Conservation (phyloP, 768 basidiomycete species). For the Lactarius akahatsu region DNA sequence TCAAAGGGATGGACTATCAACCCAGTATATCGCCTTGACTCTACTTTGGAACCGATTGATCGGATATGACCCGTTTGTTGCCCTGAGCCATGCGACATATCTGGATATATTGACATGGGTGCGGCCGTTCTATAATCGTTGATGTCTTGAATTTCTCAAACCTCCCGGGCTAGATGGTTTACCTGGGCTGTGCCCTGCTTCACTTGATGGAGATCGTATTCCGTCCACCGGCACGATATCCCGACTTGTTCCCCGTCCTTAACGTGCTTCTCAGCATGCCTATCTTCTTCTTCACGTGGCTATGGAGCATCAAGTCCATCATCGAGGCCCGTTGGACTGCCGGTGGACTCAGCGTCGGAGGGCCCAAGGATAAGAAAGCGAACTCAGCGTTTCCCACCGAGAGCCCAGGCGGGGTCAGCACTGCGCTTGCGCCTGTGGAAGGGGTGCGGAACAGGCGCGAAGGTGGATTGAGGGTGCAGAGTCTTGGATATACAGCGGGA, state of each 20-base stretch:
- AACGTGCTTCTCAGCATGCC: constrained; percentile 81
- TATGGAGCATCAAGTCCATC: constrained; percentile 85
- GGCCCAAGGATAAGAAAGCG: constrained; percentile 15
- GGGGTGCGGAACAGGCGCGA: constrained; percentile 14
- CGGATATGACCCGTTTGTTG: constrained; percentile 67
- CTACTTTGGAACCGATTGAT: constrained; percentile 81
- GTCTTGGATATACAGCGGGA: constrained; percentile 1
- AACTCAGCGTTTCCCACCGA: not conserved
- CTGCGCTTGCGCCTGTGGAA: constrained; percentile 3
- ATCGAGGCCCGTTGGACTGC: constrained; percentile 81
- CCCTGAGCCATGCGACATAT: constrained; percentile 45
- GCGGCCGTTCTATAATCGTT: constrained; percentile 28
- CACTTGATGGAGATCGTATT: constrained; percentile 65
- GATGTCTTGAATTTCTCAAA: not conserved
- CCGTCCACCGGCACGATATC: constrained; percentile 70
- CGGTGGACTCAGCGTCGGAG: constrained; percentile 45
- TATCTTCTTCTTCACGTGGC: constrained; percentile 79
- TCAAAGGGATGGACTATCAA: constrained; percentile 68
- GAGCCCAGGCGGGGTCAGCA: constrained; percentile 10
- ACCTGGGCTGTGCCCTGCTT: constrained; percentile 51
- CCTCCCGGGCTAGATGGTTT: constrained; percentile 45
- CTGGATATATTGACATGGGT: constrained; percentile 57
- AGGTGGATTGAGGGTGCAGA: constrained; percentile 14
- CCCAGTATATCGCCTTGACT: constrained; percentile 69
- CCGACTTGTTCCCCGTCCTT: constrained; percentile 80